A percentile compares a stretch with the other conserved stretches of the same genome.
These are phyloP conservation scores for Apiospora kogelbergensis DNA, from an alignment of 2,329 filamentous ascomycete genomes.

Conservation along the genomic window DNA sequence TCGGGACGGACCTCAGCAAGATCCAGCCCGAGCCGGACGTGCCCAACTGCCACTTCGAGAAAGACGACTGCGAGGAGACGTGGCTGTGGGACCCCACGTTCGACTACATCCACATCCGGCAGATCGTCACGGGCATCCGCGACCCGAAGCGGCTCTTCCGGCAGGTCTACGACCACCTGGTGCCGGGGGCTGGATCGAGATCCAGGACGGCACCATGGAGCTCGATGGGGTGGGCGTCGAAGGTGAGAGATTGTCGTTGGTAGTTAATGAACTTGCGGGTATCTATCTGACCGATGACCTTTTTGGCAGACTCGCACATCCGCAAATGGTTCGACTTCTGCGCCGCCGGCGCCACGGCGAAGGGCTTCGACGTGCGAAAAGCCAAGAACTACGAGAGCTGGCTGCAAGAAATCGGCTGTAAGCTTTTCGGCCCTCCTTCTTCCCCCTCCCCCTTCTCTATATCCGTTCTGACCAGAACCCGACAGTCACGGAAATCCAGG, in stretches of 20 bases:
- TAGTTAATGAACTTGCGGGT: not conserved
- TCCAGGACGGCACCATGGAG: constrained; percentile 6
- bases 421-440: no score
- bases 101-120: constrained; percentile 9
- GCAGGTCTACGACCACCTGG: constrained; percentile 7
- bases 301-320: not conserved
- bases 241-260: not conserved
- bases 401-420: constrained; percentile 11
- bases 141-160: constrained; percentile 11
- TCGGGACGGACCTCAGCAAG: constrained; percentile 12
- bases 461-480: not conserved
- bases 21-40: constrained; percentile 8
- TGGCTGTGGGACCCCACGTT: constrained; percentile 11
- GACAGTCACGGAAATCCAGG: constrained; percentile 8
- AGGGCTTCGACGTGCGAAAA: constrained; percentile 7
- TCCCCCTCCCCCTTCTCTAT: no score
- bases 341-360: not conserved
- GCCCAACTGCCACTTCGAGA: constrained; percentile 5
- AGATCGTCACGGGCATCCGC: constrained; percentile 5
- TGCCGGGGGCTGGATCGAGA: constrained; percentile 12
- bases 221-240: not conserved
- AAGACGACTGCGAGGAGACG: constrained; percentile 11
- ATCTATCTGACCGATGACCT: not conserved
- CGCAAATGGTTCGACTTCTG: constrained; percentile 8
- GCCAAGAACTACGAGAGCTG: not conserved